Evolutionary conservation across 2,329 filamentous ascomycete species (phyloP).

Genomic region (Helotiales sp.): DNA sequence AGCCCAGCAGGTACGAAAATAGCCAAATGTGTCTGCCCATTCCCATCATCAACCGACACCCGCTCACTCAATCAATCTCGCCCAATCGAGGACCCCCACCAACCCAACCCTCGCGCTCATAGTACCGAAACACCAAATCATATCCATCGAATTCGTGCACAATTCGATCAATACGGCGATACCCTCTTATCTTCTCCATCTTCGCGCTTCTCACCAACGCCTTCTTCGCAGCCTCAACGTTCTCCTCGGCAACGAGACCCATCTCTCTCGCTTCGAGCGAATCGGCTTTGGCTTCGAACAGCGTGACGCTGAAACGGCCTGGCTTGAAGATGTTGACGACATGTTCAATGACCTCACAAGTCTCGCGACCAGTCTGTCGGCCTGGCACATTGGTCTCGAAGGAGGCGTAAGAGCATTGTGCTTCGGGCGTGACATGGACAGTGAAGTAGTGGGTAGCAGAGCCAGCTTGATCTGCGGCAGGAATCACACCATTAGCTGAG

Average conservation of each 20-base stretch:
- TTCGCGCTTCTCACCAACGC: conserved; percentile 51
- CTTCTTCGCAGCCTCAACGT: conserved; percentile 46
- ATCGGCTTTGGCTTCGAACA: conserved; percentile 84
- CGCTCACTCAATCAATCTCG: conserved; percentile 36
- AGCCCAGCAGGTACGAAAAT: neutral
- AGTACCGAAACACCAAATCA: conserved; percentile 95
- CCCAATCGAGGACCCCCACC: conserved; percentile 41
- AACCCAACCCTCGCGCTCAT: conserved; percentile 82
- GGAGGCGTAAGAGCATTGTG: conserved; percentile 94
- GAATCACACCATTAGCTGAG: conserved; percentile 94
- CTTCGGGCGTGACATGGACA: conserved; percentile 96
- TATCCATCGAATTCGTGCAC: conserved; percentile 98
- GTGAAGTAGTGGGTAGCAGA: conserved; percentile 84
- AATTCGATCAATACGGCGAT: conserved; percentile 88
- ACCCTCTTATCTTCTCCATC: conserved; percentile 78
- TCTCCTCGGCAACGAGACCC: conserved; percentile 44
- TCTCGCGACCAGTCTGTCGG: conserved; percentile 84
- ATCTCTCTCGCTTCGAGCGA: conserved; percentile 38
- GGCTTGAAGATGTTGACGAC: conserved; percentile 96
- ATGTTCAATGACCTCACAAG: conserved; percentile 88
- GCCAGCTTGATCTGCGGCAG: conserved; percentile 66
- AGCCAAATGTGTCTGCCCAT: neutral
- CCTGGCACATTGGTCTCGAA: conserved; percentile 98
- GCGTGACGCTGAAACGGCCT: conserved; percentile 94
- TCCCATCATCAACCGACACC: neutral